A percentile compares a stretch with the other conserved stretches of the same genome.
These are phyloP conservation scores for Nothophytophthora sp. DNA, from an alignment of 352 stramenopile genomes.

Conservation along the genomic window DNA sequence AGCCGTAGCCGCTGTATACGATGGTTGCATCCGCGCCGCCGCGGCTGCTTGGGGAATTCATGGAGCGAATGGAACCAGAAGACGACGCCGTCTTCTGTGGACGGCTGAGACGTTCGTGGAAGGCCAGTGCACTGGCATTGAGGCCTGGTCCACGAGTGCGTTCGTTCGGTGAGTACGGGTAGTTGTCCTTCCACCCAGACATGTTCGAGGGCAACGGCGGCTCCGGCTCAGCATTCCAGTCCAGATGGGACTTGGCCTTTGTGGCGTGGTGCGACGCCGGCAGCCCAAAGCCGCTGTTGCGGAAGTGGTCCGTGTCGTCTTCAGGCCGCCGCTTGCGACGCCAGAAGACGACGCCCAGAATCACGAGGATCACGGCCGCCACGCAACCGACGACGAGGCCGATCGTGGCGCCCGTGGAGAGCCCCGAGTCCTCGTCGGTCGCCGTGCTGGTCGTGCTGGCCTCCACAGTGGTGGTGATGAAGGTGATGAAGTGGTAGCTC, in stretches of 20 bases:
- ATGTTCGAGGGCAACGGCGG: constrained; percentile 15
- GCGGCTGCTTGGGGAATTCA: constrained; percentile 26
- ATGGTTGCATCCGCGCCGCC: constrained; percentile 21
- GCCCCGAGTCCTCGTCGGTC: constrained; percentile 15
- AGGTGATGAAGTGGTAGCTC: constrained; percentile 83
- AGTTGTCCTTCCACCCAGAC: constrained; percentile 54
- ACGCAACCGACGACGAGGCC: constrained; percentile 50
- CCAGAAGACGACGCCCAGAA: constrained; percentile 63
- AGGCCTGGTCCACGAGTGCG: constrained; percentile 49
- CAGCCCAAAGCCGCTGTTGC: constrained; percentile 54
- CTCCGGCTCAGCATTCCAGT: constrained; percentile 64
- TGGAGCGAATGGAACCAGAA: constrained; percentile 42
- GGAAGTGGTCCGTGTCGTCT: constrained; percentile 52
- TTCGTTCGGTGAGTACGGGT: constrained; percentile 27
- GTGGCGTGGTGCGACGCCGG: constrained; percentile 41
- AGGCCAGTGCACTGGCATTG: constrained; percentile 63
- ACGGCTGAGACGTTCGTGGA: constrained; percentile 55
- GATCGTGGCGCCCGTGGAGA: constrained; percentile 47
- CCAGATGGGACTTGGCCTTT: constrained; percentile 57
- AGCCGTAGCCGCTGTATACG: constrained; percentile 41
- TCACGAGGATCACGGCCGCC: constrained; percentile 37
- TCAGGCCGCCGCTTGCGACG: constrained; percentile 42
- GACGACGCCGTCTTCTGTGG: constrained; percentile 72
- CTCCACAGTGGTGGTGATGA: constrained; percentile 53
- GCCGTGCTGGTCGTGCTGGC: constrained; percentile 14